Percentiles rank a stretch among this genome's conserved stretches.
phyloP scores from a whole-genome alignment of 139 green algal species.

The Coelastrella sp. region DNA sequence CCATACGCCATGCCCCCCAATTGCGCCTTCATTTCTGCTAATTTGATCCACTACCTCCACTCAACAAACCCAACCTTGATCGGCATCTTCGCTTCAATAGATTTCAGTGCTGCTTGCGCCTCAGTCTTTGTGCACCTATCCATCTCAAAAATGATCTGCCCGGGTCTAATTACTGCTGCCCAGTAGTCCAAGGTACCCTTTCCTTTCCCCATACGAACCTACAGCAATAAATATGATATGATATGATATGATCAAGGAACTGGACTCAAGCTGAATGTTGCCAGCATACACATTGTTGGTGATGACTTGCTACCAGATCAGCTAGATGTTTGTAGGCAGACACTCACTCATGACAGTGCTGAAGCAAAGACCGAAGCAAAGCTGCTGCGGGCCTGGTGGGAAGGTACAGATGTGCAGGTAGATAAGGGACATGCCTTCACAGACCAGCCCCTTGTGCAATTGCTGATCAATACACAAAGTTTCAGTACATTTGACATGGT shows the following conservation, averaged over 20 bases:
- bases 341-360: too few relatives aligned
- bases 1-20: neutral
- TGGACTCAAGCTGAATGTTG: too few relatives aligned
- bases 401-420: too few relatives aligned
- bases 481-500: too few relatives aligned
- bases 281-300: too few relatives aligned
- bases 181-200: conserved; percentile 73
- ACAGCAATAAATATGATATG: neutral
- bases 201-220: conserved; percentile 75
- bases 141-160: conserved; percentile 73
- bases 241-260: neutral
- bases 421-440: too few relatives aligned
- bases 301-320: too few relatives aligned
- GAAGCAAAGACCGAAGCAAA: too few relatives aligned
- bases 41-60: conserved; percentile 48
- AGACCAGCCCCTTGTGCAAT: too few relatives aligned
- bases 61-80: conserved; percentile 66
- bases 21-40: neutral
- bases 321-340: too few relatives aligned
- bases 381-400: too few relatives aligned
- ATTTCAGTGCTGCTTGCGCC: conserved; percentile 38
- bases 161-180: conserved; percentile 60
- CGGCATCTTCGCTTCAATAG: conserved; percentile 64
- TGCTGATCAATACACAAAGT: too few relatives aligned
- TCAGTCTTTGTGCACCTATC: conserved; percentile 56